These are phyloP conservation scores for Podospora appendiculata DNA, from an alignment of 495 filamentous ascomycete genomes.

Conservation along the genomic window DNA sequence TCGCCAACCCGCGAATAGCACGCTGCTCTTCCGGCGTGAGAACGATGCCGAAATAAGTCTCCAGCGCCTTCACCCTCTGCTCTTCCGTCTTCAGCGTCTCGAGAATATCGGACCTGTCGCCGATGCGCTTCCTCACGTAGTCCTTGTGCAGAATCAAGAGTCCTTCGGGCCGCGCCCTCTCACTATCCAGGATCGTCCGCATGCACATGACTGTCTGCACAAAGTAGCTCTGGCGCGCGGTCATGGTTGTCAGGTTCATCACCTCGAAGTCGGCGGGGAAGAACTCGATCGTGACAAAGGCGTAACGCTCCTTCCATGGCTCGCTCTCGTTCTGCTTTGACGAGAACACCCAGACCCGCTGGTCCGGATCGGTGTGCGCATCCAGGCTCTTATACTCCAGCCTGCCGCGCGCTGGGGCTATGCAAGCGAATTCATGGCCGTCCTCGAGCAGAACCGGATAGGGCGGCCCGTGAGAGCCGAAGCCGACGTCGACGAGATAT, in stretches of 20 bases:
- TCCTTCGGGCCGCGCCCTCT: slow-evolving; percentile 5
- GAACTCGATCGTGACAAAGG: slow-evolving; percentile 37
- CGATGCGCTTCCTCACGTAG: slow-evolving; percentile 49
- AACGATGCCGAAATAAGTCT: slow-evolving; percentile 48
- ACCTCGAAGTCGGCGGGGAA: slow-evolving; percentile 41
- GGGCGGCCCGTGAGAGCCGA: slow-evolving; percentile 42
- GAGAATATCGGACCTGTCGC: slow-evolving; percentile 40
- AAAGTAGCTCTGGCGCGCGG: slow-evolving; percentile 30
- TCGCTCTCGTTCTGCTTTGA: slow-evolving; percentile 9
- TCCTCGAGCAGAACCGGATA: slow-evolving; percentile 24
- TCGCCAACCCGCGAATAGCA: slow-evolving; percentile 46
- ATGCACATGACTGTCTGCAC: slow-evolving; percentile 32
- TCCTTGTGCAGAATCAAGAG: slow-evolving; percentile 49
- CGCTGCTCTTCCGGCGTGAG: slow-evolving; percentile 41
- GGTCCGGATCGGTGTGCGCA: slow-evolving; percentile 18
- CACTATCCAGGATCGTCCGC: slow-evolving; percentile 33
- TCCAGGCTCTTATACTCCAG: slow-evolving; percentile 19
- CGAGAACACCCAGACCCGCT: slow-evolving; percentile 37
- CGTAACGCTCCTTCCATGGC: slow-evolving; percentile 33
- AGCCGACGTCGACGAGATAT: slow-evolving; percentile 65
- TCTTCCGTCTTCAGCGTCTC: slow-evolving; percentile 40
- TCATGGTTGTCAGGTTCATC: slow-evolving; percentile 50
- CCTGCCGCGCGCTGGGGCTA: slow-evolving; percentile 4
- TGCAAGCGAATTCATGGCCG: slow-evolving; percentile 2
- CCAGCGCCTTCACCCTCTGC: slow-evolving; percentile 43